Conservation (phyloP, 1,139 yeast genomes). For the Saccharomyces hybrid region DNA sequence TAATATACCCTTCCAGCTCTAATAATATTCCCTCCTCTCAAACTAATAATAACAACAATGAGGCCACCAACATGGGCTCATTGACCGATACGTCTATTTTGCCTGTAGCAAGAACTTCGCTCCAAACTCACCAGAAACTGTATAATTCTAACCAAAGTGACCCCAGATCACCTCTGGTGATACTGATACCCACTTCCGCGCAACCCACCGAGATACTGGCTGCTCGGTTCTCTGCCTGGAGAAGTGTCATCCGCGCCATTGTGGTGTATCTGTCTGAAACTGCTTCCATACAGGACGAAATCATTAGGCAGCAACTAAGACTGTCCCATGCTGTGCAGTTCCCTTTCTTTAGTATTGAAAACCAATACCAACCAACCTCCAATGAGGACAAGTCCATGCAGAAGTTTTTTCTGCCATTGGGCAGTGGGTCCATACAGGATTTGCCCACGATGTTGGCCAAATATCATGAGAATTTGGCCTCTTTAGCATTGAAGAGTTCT, state of each 20-base stretch:
- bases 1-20: not conserved
- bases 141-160: constrained; percentile 20
- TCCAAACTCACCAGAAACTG: constrained; percentile 6
- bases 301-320: constrained; percentile 73
- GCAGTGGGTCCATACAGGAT: constrained; percentile 78
- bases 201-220: constrained; percentile 86
- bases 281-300: constrained; percentile 80
- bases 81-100: constrained; percentile 9
- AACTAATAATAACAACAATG: not conserved
- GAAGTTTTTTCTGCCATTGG: constrained; percentile 49
- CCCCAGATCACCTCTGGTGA: constrained; percentile 40
- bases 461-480: constrained; percentile 68
- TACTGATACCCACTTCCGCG: constrained; percentile 46
- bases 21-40: not conserved
- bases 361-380: constrained; percentile 22
- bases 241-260: constrained; percentile 67
- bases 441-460: constrained; percentile 66
- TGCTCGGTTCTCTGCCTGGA: constrained; percentile 78
- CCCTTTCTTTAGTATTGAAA: constrained; percentile 38
- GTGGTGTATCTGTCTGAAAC: constrained; percentile 71
- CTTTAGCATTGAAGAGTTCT: constrained; percentile 56
- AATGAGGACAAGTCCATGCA: constrained; percentile 26
- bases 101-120: constrained; percentile 4
- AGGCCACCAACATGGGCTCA: not conserved
- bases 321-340: constrained; percentile 71